phyloP scores from a whole-genome alignment of 495 filamentous ascomycete genomes.

The Aspergillus olivimuriae region DNA sequence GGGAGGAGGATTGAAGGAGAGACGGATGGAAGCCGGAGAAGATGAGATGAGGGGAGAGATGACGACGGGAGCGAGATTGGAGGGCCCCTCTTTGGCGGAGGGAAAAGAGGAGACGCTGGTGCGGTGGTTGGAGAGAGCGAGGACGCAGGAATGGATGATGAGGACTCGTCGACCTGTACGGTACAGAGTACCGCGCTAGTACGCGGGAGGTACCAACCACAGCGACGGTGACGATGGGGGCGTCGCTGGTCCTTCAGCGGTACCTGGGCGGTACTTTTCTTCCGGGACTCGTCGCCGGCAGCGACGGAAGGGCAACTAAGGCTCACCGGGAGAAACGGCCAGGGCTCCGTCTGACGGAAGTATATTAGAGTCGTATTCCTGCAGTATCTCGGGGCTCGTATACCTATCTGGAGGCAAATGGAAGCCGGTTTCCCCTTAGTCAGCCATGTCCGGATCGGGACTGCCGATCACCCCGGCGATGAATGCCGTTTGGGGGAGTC shows the following conservation, averaged over 20 bases:
- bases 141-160: neutral
- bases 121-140: neutral
- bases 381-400: no score
- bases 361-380: no score
- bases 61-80: neutral
- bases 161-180: neutral
- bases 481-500: neutral
- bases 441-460: neutral
- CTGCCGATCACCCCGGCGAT: neutral
- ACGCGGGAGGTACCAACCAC: neutral
- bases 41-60: constrained; percentile 2
- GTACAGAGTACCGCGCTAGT: no score
- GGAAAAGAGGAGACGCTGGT: neutral
- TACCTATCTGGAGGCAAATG: neutral
- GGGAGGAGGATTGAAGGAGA: constrained; percentile 1
- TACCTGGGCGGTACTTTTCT: neutral
- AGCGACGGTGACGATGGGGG: neutral
- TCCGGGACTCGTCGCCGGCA: no score
- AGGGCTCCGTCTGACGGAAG: no score
- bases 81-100: constrained; percentile 5
- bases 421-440: neutral
- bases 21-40: constrained; percentile 3
- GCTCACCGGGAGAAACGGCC: no score
- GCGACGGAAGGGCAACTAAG: no score
- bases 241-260: no score